These are phyloP conservation scores for Rhodosporidiobolus sp. DNA, from an alignment of 768 basidiomycete species.

Conservation along the genomic window DNA sequence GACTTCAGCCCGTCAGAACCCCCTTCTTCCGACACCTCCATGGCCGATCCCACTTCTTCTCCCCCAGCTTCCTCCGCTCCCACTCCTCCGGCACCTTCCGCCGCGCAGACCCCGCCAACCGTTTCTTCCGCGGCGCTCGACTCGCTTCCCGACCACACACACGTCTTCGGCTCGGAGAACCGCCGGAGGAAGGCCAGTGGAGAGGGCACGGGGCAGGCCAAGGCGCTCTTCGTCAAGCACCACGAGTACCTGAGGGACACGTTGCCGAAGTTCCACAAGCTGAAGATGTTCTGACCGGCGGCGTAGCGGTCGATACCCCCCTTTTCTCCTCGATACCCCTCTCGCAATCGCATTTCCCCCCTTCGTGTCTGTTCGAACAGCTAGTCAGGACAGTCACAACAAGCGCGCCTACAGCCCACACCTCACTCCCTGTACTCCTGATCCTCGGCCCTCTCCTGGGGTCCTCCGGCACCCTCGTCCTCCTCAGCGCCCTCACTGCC, in stretches of 20 bases:
- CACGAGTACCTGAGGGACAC: conserved; percentile 80
- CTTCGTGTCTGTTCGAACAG: background rate
- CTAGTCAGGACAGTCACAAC: background rate
- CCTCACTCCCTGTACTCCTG: conserved; percentile 4
- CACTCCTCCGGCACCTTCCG: background rate
- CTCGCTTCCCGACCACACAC: conserved; percentile 73
- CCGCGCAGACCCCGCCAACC: background rate
- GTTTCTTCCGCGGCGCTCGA: conserved; percentile 60
- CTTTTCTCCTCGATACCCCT: background rate
- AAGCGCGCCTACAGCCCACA: conserved; percentile 4
- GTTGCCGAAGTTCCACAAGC: conserved; percentile 32
- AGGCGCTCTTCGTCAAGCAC: conserved; percentile 78
- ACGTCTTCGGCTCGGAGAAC: conserved; percentile 68
- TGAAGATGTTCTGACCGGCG: conserved; percentile 33
- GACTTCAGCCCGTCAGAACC: background rate
- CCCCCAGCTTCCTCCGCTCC: background rate
- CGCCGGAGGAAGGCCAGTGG: conserved; percentile 67
- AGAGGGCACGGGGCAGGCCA: conserved; percentile 74
- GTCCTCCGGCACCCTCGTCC: background rate
- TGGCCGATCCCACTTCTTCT: background rate
- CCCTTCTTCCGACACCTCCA: background rate
- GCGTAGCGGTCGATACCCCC: background rate
- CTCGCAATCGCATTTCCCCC: background rate
- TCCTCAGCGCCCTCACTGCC: conserved; percentile 15
- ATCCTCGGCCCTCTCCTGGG: background rate